Evolutionary conservation across 495 filamentous ascomycete genomes (phyloP), one percentile per base, ranked within the genome.

Genomic region (Bombardia bombarda): DNA sequence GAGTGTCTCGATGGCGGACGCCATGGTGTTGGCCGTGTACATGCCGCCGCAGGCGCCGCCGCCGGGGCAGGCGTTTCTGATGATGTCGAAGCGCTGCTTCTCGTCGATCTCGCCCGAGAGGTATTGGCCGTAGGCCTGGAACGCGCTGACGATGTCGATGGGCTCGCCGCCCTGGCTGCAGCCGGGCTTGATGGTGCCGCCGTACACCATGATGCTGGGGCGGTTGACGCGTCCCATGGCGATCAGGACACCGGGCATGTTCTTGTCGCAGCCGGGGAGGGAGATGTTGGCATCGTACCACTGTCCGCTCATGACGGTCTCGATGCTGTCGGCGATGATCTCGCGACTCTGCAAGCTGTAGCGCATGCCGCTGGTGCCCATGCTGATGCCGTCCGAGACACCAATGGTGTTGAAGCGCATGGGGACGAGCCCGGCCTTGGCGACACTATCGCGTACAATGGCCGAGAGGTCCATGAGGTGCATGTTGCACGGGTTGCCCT

Each of bases 21-120:
- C 92, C 89, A 98, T 94, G 38, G 92, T 98, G 74, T 98, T 98
- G 42, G 92, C 92, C 14, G 92, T 98, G 71, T 98, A 98, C 92
- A 98, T 98, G 46, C 92, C 92, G 57, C 92, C 92, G 58, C 92
- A 98, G 16, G 93, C 92, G 47, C 92, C 92, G 47, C 82, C 74
- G 34, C 92, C 92, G 31, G 90, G 90, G 63, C 90, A 96, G 25
- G 92, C 92, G 63, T 97, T 73, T 42, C 90, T 78, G 58, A 96
- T 95, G 59, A 97, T 90, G 63, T 98, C 92, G 57, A 84, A 90
- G 20, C 92, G 81, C 63, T 86, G 72, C 53, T 90, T 82, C 72
- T 98, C 92, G 53, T 73, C 80, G 60, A 97, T 96, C 54, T 96
- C 80, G 17, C 90, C 90, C 19, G 83, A 73, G 49, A 98, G 76